A percentile compares a stretch with the other conserved stretches of the same genome.
phyloP scores from a whole-genome alignment of 176 grass and related monocot species.

The Themeda triandra region DNA sequence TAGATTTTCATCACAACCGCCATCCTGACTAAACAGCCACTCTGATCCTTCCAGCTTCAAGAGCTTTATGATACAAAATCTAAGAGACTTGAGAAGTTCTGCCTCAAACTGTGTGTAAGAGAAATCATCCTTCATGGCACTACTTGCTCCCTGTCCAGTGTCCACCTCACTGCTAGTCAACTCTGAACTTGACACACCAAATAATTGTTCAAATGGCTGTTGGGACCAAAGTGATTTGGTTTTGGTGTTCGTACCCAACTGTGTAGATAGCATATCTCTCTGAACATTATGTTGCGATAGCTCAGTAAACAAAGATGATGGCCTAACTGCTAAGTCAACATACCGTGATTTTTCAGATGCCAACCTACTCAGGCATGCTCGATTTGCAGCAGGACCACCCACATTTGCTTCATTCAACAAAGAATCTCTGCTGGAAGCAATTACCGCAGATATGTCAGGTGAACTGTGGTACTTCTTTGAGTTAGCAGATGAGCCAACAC shows the following conservation, averaged over 20 bases:
- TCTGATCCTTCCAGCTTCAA: constrained; percentile 64
- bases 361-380: constrained; percentile 37
- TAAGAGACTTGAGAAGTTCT: constrained; percentile 51
- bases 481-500: constrained; percentile 23
- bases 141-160: not conserved
- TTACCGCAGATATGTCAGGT: constrained; percentile 64
- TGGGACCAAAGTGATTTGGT: constrained; percentile 49
- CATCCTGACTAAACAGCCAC: constrained; percentile 62
- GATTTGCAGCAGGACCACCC: constrained; percentile 31
- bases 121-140: constrained; percentile 29
- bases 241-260: constrained; percentile 30
- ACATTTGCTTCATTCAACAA: constrained; percentile 42
- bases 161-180: not conserved
- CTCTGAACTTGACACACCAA: constrained; percentile 25
- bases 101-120: constrained; percentile 26
- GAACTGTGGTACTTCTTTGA: constrained; percentile 79
- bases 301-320: constrained; percentile 31
- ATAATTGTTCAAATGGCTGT: constrained; percentile 73
- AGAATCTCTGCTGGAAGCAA: constrained; percentile 51
- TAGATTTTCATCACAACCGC: constrained; percentile 69
- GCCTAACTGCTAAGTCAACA: constrained; percentile 23
- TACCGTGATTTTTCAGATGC: constrained; percentile 42
- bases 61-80: constrained; percentile 54
- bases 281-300: constrained; percentile 26
- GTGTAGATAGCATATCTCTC: constrained; percentile 32